Percentiles rank a stretch among this genome's conserved stretches.
Evolutionary conservation across 129 eudicot species (phyloP).

Genomic region (Lactuca saligna): DNA sequence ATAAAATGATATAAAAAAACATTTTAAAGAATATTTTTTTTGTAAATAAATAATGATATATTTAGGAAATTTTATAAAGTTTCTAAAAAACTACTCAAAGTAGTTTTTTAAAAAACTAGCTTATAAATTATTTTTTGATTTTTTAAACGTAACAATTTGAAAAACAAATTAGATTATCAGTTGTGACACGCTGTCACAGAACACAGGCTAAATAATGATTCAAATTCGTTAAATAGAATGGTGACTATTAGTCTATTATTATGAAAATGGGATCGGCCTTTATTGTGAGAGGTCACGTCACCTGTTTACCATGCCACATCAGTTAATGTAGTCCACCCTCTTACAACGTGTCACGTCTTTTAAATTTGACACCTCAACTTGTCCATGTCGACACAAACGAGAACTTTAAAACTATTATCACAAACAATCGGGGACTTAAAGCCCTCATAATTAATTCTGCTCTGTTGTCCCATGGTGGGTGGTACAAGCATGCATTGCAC

Average conservation of each 20-base stretch:
- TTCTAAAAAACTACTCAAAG: no score
- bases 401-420: constrained; percentile 12
- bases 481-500: constrained; percentile 25
- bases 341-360: constrained; percentile 12
- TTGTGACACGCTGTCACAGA: no score
- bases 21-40: no score
- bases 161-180: no score
- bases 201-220: no score
- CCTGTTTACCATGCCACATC: constrained; percentile 42
- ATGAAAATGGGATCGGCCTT: background rate
- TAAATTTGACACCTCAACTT: constrained; percentile 7
- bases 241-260: no score
- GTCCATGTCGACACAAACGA: constrained; percentile 23
- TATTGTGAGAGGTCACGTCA: background rate
- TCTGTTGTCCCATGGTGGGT: background rate
- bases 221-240: background rate
- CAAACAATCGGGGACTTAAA: constrained; percentile 17
- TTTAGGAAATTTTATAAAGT: no score
- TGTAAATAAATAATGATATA: no score
- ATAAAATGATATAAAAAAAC: no score
- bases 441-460: constrained; percentile 6
- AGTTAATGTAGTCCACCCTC: constrained; percentile 33
- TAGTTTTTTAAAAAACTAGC: no score
- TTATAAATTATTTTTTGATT: no score
- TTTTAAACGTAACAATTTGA: no score